Percentiles rank a stretch among this genome's conserved stretches.
Conservation (phyloP, 345 rosid genomes). For the Citrus glauca region DNA sequence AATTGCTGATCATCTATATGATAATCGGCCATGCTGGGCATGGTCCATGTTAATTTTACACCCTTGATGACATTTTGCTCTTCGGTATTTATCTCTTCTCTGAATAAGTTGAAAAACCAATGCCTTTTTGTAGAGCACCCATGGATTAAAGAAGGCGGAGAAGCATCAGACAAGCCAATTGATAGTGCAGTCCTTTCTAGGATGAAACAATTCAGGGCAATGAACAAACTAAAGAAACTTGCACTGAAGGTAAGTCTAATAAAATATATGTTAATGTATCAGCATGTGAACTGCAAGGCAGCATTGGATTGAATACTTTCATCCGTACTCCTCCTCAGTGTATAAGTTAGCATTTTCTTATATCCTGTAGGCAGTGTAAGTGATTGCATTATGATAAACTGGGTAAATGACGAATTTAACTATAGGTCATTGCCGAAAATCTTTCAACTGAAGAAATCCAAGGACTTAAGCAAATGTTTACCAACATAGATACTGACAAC, state of each 20-base stretch:
- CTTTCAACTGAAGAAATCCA: slow-evolving; percentile 75
- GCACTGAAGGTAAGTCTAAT: slow-evolving; percentile 63
- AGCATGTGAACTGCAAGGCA: not conserved
- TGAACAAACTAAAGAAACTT: slow-evolving; percentile 94
- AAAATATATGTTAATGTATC: not conserved
- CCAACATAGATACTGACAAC: slow-evolving; percentile 78
- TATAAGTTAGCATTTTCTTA: not conserved
- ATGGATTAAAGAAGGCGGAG: slow-evolving; percentile 71
- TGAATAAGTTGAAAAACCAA: not conserved
- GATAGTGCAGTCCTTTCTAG: slow-evolving; percentile 87
- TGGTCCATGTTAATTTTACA: not conserved
- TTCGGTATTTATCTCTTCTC: not conserved
- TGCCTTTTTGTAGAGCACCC: slow-evolving; percentile 49
- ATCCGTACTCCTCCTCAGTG: not conserved
- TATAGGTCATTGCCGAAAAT: slow-evolving; percentile 81
- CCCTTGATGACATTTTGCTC: not conserved
- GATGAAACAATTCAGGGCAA: slow-evolving; percentile 92
- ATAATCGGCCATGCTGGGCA: not conserved
- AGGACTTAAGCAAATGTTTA: slow-evolving; percentile 72
- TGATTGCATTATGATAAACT: not conserved
- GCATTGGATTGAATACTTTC: not conserved
- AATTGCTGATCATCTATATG: not conserved
- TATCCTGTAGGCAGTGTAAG: not conserved
- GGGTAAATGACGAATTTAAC: not conserved
- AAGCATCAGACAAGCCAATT: slow-evolving; percentile 84